Evolutionary conservation across 768 basidiomycete genomes (phyloP).

Genomic region (Boletales sp.): DNA sequence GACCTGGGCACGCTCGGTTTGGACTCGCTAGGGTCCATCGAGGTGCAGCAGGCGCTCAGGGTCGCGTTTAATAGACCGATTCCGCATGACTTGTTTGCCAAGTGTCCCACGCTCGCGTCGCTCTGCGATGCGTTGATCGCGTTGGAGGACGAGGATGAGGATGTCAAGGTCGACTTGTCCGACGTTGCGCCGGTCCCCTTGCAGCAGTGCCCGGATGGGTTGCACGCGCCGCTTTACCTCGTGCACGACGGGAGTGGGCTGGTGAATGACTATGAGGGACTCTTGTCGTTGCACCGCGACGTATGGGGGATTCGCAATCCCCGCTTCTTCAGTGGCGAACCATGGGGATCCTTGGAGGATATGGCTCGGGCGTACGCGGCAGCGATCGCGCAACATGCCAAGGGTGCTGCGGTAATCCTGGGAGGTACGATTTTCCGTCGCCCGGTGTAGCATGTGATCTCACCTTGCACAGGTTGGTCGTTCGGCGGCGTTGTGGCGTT

Average conservation of each 20-base stretch:
- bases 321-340: constrained; percentile 37
- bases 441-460: background rate
- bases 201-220: constrained; percentile 29
- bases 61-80: constrained; percentile 40
- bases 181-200: constrained; percentile 34
- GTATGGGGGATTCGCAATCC: constrained; percentile 66
- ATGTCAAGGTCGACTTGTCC: constrained; percentile 7
- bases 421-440: constrained; percentile 46
- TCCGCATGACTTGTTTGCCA: constrained; percentile 42
- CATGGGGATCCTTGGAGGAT: constrained; percentile 46
- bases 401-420: constrained; percentile 41
- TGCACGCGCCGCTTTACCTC: constrained; percentile 49
- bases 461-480: constrained; percentile 58
- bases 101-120: constrained; percentile 35
- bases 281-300: constrained; percentile 44
- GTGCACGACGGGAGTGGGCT: constrained; percentile 75
- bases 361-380: constrained; percentile 54
- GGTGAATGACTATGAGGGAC: constrained; percentile 45
- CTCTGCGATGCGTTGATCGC: constrained; percentile 14
- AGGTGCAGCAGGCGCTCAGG: constrained; percentile 48
- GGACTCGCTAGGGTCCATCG: constrained; percentile 64
- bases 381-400: constrained; percentile 33
- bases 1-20: constrained; percentile 53
- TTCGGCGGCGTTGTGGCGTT: constrained; percentile 74
- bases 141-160: background rate